Conservation (phyloP, 2,329 filamentous ascomycete genomes). For the Exutisphaerella laricina region DNA sequence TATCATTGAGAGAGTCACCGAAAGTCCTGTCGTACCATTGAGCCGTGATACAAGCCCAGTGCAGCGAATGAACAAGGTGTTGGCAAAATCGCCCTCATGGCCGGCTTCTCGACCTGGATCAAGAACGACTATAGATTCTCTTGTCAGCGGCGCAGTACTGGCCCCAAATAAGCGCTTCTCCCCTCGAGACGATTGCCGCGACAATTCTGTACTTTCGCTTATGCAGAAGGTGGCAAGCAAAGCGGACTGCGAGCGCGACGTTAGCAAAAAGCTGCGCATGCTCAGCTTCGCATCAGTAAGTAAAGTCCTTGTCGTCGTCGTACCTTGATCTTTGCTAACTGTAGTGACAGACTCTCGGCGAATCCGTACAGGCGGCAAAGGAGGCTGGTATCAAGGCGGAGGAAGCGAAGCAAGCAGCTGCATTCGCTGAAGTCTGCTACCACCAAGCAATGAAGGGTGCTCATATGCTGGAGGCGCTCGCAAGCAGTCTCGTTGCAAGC, state of each 20-base stretch:
- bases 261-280: conserved; percentile 19
- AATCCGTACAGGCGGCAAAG: background rate
- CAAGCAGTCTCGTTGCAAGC: conserved; percentile 2
- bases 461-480: conserved; percentile 2
- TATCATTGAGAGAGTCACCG: background rate
- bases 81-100: background rate
- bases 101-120: background rate
- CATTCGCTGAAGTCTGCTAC: background rate
- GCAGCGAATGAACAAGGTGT: background rate
- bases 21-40: conserved; percentile 5
- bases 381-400: conserved; percentile 3
- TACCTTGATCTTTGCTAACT: conserved; percentile 2
- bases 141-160: background rate
- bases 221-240: background rate
- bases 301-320: background rate
- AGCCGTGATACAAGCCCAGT: conserved; percentile 4
- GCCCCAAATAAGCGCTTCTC: background rate
- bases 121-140: background rate
- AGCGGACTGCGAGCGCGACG: conserved; percentile 12
- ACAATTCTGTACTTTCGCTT: background rate
- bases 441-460: background rate
- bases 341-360: conserved; percentile 1
- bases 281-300: conserved; percentile 25
- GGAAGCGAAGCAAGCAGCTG: conserved; percentile 2
- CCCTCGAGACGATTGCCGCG: background rate